A percentile compares a stretch with the other conserved stretches of the same genome.
These are phyloP conservation scores for Erodium texanum DNA, from an alignment of 441 rosid genomes.

Conservation along the genomic window DNA sequence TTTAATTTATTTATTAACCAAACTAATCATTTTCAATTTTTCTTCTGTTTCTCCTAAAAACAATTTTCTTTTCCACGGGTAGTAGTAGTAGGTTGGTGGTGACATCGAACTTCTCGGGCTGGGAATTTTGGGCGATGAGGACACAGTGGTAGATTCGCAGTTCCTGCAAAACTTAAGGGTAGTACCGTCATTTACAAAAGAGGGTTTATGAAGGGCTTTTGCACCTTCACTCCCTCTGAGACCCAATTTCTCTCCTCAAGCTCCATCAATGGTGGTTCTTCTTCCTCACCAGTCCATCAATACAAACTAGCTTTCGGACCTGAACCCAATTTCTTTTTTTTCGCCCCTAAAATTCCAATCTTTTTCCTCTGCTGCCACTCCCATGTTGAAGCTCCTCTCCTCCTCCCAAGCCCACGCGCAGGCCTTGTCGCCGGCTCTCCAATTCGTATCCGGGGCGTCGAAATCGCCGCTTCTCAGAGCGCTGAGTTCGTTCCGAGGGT, in stretches of 20 bases:
- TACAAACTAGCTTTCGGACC: constrained; percentile 6
- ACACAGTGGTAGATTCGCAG: constrained; percentile 11
- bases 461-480: constrained; percentile 36
- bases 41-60: no score
- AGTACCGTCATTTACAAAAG: constrained; percentile 12
- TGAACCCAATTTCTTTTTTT: constrained; percentile 16
- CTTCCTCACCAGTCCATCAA: no score
- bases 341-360: neutral
- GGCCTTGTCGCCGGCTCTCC: constrained; percentile 26
- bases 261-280: no score
- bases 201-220: constrained; percentile 92
- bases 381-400: constrained; percentile 69
- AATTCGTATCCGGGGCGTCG: constrained; percentile 26
- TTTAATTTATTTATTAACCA: no score
- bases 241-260: neutral
- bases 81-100: no score
- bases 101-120: no score
- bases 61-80: no score
- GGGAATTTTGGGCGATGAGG: no score
- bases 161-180: constrained; percentile 4
- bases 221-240: constrained; percentile 4
- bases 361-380: constrained; percentile 8
- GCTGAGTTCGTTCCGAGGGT: constrained; percentile 42
- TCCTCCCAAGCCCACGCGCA: constrained; percentile 37
- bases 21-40: no score